Percentiles rank a stretch among this genome's conserved stretches.
Evolutionary conservation across 2,329 filamentous ascomycete genomes (phyloP).

Genomic region (Aureobasidium leucospermi): DNA sequence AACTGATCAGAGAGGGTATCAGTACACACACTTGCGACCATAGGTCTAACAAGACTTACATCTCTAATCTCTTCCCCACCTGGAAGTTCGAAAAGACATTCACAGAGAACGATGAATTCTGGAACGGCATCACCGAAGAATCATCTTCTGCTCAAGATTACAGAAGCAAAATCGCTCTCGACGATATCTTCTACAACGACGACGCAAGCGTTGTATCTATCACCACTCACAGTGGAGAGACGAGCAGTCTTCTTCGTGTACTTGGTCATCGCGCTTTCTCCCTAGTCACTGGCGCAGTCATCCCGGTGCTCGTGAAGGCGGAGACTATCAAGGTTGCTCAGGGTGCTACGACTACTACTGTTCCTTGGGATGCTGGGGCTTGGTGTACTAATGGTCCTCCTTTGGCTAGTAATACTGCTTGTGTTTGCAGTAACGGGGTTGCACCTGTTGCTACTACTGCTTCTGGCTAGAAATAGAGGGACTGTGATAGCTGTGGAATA

Average conservation of each 20-base stretch:
- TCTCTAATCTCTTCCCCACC: conserved; percentile 45
- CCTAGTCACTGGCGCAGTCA: conserved; percentile 59
- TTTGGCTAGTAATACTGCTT: conserved; percentile 24
- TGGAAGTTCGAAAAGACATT: conserved; percentile 56
- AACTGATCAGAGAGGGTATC: conserved; percentile 59
- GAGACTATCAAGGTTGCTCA: conserved; percentile 34
- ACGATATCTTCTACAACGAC: conserved; percentile 51
- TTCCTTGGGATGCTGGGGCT: conserved; percentile 26
- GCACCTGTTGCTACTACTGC: conserved; percentile 8
- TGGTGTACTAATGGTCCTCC: conserved; percentile 29
- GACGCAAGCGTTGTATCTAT: conserved; percentile 51
- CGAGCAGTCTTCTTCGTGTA: conserved; percentile 45
- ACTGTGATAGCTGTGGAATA: too few relatives aligned
- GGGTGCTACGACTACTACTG: conserved; percentile 25
- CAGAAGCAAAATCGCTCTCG: conserved; percentile 44
- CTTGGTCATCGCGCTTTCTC: conserved; percentile 55
- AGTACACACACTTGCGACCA: conserved; percentile 62
- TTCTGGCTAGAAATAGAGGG: not conserved
- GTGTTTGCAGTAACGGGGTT: conserved; percentile 22
- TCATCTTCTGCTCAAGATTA: conserved; percentile 44
- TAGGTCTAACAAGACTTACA: conserved; percentile 48
- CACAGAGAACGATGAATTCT: conserved; percentile 49
- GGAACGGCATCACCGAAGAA: conserved; percentile 45
- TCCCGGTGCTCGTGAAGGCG: conserved; percentile 60
- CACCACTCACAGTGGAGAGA: conserved; percentile 55